A percentile compares a stretch with the other conserved stretches of the same genome.
Evolutionary conservation across 2,329 filamentous ascomycete genomes (phyloP).

Genomic region (Nothopassalora personata): DNA sequence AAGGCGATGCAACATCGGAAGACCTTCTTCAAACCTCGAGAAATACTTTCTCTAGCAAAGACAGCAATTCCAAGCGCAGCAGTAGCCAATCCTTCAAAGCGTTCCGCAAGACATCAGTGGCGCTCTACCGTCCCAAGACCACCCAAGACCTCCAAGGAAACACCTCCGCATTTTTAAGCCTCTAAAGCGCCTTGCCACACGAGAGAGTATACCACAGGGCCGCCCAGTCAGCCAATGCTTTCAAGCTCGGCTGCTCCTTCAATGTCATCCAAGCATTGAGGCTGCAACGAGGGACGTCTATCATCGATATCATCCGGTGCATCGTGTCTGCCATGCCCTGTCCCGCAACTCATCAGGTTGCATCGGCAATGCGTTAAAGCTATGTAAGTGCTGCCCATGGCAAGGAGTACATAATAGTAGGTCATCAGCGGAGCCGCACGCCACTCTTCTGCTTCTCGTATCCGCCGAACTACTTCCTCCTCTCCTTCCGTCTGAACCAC

Average conservation of each 20-base stretch:
- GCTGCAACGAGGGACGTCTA: background rate
- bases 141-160: background rate
- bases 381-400: background rate
- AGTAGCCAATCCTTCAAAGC: background rate
- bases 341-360: background rate
- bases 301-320: background rate
- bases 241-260: background rate
- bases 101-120: background rate
- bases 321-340: background rate
- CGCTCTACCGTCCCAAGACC: background rate
- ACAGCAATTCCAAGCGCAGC: background rate
- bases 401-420: background rate
- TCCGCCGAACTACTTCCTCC: background rate
- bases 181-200: background rate
- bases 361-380: background rate
- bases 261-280: background rate
- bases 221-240: constrained; percentile 9
- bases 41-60: background rate
- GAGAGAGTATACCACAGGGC: background rate
- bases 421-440: background rate
- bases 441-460: background rate
- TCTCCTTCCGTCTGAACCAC: background rate
- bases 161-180: background rate
- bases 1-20: background rate
- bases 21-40: background rate